A percentile compares a stretch with the other conserved stretches of the same genome.
phyloP scores from a whole-genome alignment of 2,329 filamentous ascomycete species.

The Verticillium zaregamsianum region DNA sequence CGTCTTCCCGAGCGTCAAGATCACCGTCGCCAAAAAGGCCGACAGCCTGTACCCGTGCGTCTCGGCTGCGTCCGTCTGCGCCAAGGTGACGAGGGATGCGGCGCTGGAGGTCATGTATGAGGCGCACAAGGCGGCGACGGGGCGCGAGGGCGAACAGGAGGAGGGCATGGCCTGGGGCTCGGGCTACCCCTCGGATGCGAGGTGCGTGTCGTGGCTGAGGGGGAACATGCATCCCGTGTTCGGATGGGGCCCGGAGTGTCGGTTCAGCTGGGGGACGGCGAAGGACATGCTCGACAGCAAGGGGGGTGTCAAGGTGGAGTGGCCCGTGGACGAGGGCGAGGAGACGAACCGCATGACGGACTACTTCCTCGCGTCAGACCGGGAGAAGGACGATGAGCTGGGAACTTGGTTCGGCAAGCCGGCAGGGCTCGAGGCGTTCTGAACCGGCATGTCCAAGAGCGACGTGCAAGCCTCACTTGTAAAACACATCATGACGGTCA shows the following conservation, averaged over 20 bases:
- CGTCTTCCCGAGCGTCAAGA: constrained; percentile 72
- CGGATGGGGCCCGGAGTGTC: constrained; percentile 89
- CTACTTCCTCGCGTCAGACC: constrained; percentile 54
- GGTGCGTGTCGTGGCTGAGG: constrained; percentile 78
- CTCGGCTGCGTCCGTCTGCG: constrained; percentile 88
- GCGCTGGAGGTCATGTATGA: constrained; percentile 78
- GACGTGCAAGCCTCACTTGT: background rate
- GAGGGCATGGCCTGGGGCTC: constrained; percentile 69
- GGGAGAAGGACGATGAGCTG: constrained; percentile 59
- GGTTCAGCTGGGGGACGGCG: constrained; percentile 93
- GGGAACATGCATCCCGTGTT: constrained; percentile 88
- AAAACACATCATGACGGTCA: background rate
- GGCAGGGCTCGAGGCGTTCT: constrained; percentile 69
- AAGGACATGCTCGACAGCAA: constrained; percentile 90
- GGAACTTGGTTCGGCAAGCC: constrained; percentile 77
- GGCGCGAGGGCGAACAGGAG: constrained; percentile 19
- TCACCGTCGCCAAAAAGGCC: constrained; percentile 85
- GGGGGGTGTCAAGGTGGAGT: constrained; percentile 70
- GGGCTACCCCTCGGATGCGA: constrained; percentile 85
- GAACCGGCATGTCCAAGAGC: background rate
- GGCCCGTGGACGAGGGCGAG: constrained; percentile 71
- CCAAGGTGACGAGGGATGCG: constrained; percentile 91
- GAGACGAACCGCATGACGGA: constrained; percentile 69
- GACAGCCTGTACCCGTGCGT: constrained; percentile 91
- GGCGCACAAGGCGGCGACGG: constrained; percentile 25